phyloP scores from a whole-genome alignment of 2,329 filamentous ascomycete genomes.

The Blastomyces silverae region DNA sequence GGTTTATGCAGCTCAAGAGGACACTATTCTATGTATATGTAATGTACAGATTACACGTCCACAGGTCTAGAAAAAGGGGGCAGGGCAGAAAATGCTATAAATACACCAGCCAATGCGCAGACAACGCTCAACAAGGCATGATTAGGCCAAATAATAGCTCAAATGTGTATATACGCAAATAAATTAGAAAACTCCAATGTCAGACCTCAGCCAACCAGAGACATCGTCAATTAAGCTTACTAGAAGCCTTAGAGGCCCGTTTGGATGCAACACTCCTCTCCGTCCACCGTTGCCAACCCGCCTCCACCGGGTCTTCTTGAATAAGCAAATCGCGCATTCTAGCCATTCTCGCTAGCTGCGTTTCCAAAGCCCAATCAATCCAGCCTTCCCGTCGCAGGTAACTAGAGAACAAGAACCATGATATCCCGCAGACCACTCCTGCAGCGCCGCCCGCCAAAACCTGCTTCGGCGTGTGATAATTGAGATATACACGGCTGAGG shows the following conservation, averaged over 20 bases:
- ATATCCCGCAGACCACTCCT: slow-evolving; percentile 62
- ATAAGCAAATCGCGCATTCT: slow-evolving; percentile 77
- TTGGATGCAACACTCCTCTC: slow-evolving; percentile 36
- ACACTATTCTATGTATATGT: not conserved
- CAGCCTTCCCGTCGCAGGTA: slow-evolving; percentile 59
- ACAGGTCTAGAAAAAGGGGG: not conserved
- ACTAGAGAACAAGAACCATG: slow-evolving; percentile 72
- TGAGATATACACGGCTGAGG: slow-evolving; percentile 78
- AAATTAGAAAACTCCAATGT: not conserved
- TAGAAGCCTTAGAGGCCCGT: not conserved
- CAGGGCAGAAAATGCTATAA: not conserved
- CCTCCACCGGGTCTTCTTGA: slow-evolving; percentile 80
- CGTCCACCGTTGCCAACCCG: slow-evolving; percentile 92
- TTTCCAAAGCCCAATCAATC: slow-evolving; percentile 65
- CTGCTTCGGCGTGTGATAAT: slow-evolving; percentile 84
- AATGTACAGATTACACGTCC: not conserved
- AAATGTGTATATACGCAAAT: not conserved
- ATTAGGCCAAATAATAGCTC: not conserved
- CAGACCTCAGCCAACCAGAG: not conserved
- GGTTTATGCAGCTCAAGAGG: not conserved
- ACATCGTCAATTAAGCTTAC: not conserved
- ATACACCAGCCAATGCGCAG: not conserved
- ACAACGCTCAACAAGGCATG: not conserved
- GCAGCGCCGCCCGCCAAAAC: slow-evolving; percentile 72
- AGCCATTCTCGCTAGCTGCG: slow-evolving; percentile 57